phyloP scores from a whole-genome alignment of 148 eudicot species.

The Polygonum aviculare region DNA sequence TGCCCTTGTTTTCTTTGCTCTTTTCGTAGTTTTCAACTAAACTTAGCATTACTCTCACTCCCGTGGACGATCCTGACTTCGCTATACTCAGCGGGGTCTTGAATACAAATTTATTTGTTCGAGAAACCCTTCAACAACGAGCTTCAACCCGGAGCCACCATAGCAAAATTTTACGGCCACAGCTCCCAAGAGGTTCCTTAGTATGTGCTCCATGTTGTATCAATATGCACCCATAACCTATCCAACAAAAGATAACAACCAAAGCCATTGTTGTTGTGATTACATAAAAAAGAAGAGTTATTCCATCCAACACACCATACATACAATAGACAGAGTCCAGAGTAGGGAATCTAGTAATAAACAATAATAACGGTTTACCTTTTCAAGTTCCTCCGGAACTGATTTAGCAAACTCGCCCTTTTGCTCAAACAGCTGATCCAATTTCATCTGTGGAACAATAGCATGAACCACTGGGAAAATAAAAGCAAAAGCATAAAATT shows the following conservation, averaged over 20 bases:
- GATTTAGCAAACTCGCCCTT: slow-evolving; percentile 87
- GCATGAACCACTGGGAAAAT: slow-evolving; percentile 73
- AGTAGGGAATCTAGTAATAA: no score
- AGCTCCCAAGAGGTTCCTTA: no score
- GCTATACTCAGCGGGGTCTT: no score
- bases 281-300: no score
- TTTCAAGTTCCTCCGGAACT: slow-evolving; percentile 92
- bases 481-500: slow-evolving; percentile 2
- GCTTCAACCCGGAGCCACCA: no score
- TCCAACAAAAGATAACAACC: background rate
- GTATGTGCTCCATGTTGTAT: slow-evolving; percentile 84
- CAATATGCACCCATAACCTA: slow-evolving; percentile 99
- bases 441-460: slow-evolving; percentile 82
- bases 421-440: slow-evolving; percentile 95
- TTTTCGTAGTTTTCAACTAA: no score
- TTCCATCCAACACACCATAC: background rate
- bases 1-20: no score
- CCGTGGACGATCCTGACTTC: no score
- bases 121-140: no score
- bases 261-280: slow-evolving; percentile 13
- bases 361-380: slow-evolving; percentile 38
- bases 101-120: no score
- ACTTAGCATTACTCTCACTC: no score
- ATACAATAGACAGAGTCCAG: background rate
- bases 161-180: no score